Evolutionary conservation across 148 eudicot species (phyloP).

Genomic region (Agrostemma githago): DNA sequence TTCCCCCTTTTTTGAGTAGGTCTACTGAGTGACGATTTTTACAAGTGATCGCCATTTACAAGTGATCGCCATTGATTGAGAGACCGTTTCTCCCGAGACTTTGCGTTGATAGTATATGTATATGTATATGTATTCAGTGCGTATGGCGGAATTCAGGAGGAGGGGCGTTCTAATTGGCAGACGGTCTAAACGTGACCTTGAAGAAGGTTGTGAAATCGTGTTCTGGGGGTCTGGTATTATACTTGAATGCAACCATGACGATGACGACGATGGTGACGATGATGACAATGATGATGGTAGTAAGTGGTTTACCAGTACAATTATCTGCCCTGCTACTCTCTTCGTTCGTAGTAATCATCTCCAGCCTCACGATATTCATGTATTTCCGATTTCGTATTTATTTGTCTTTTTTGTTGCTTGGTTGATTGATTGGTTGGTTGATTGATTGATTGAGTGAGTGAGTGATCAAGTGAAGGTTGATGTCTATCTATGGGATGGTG

Average conservation of each 20-base stretch:
- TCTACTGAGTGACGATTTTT: too few species aligned
- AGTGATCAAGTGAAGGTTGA: not conserved
- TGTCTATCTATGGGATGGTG: not conserved
- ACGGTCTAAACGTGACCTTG: not conserved
- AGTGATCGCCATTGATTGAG: too few species aligned
- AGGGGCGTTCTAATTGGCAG: too few species aligned
- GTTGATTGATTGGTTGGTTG: not conserved
- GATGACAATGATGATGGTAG: too few species aligned
- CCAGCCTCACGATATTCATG: not conserved
- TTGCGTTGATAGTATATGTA: too few species aligned
- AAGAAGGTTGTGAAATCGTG: not conserved
- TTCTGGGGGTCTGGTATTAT: slow-evolving; percentile 4
- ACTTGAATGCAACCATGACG: not conserved
- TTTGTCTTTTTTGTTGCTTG: not conserved
- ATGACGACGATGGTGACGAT: not conserved
- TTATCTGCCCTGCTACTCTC: not conserved
- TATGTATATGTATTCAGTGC: not conserved
- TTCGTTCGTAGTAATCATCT: not conserved
- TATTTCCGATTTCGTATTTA: not conserved
- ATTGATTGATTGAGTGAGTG: not conserved
- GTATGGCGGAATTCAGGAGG: not conserved
- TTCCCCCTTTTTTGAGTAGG: too few species aligned
- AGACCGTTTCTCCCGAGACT: too few species aligned
- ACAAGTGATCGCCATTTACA: too few species aligned
- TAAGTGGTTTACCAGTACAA: not conserved